These are phyloP conservation scores for Passiflora organensis DNA, from an alignment of 345 rosid species.

Conservation along the genomic window DNA sequence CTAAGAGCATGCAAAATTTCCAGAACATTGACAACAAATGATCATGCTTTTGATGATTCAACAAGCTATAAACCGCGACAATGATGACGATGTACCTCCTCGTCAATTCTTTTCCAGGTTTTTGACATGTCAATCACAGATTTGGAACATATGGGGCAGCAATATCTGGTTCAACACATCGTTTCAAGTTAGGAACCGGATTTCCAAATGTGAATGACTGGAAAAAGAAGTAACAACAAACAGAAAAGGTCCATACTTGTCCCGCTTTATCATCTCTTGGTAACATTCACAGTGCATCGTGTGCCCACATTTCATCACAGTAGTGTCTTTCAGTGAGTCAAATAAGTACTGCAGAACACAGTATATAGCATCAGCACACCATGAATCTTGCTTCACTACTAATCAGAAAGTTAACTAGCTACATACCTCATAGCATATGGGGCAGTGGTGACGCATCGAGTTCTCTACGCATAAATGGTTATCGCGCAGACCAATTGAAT, in stretches of 20 bases:
- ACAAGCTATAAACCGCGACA: conserved; percentile 12
- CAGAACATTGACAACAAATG: no score
- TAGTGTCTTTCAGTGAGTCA: conserved; percentile 84
- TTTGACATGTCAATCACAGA: conserved; percentile 86
- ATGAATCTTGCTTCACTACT: not conserved
- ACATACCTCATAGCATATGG: conserved; percentile 89
- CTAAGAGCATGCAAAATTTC: no score
- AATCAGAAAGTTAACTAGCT: conserved; percentile 1
- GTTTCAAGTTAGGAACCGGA: conserved; percentile 10
- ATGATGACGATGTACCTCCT: conserved; percentile 51
- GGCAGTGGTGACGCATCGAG: conserved; percentile 97
- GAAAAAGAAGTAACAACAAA: not conserved
- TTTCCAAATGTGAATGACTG: not conserved
- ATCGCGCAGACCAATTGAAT: conserved; percentile 46
- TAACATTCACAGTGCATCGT: conserved; percentile 88
- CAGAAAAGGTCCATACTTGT: conserved; percentile 48
- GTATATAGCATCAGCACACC: conserved; percentile 3
- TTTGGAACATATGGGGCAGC: conserved; percentile 95
- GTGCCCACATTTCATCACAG: conserved; percentile 97
- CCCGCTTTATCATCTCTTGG: conserved; percentile 72
- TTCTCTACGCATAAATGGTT: conserved; percentile 90
- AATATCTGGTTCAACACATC: conserved; percentile 36
- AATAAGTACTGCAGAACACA: conserved; percentile 64
- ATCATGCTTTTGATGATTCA: no score
- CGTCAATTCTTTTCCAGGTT: conserved; percentile 83